Conservation (phyloP, 176 grass and related monocot species). For the Avena eriantha region DNA sequence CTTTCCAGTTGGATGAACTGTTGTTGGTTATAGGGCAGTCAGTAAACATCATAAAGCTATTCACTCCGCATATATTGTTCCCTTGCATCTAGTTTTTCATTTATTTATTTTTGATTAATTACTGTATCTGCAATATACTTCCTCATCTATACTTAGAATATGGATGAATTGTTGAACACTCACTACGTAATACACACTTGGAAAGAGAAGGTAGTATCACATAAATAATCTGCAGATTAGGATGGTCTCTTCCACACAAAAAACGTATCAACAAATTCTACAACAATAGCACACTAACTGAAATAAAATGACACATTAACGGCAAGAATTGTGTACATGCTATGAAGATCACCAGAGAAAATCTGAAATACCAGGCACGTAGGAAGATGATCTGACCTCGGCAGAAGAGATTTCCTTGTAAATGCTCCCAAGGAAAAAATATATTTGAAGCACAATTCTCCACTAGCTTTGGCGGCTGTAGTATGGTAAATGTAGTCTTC, state of each 20-base stretch:
- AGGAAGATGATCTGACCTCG: constrained; percentile 55
- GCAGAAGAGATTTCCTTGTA: constrained; percentile 86
- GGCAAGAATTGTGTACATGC: constrained; percentile 4
- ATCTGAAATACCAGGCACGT: not conserved
- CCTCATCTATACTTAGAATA: not conserved
- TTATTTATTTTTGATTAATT: not conserved
- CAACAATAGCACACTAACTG: not conserved
- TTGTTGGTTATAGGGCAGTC: constrained; percentile 23
- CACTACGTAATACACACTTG: not conserved
- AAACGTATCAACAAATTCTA: not conserved
- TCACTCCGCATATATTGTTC: not conserved
- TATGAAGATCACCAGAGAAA: not conserved
- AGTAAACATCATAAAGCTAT: not conserved
- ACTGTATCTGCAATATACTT: not conserved
- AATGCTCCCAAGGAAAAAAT: constrained; percentile 90
- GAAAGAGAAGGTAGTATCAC: not conserved
- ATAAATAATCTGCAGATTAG: not conserved
- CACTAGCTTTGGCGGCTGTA: constrained; percentile 90
- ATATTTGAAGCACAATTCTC: constrained; percentile 87
- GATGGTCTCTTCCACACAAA: not conserved
- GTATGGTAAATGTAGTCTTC: constrained; percentile 99
- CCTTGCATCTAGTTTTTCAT: not conserved
- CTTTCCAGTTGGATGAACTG: constrained; percentile 87
- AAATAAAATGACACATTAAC: not conserved
- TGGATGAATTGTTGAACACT: not conserved